Evolutionary conservation across 306 rosid species (phyloP), one percentile per base, ranked within the genome.

Genomic region (Cucurbita moschata): DNA sequence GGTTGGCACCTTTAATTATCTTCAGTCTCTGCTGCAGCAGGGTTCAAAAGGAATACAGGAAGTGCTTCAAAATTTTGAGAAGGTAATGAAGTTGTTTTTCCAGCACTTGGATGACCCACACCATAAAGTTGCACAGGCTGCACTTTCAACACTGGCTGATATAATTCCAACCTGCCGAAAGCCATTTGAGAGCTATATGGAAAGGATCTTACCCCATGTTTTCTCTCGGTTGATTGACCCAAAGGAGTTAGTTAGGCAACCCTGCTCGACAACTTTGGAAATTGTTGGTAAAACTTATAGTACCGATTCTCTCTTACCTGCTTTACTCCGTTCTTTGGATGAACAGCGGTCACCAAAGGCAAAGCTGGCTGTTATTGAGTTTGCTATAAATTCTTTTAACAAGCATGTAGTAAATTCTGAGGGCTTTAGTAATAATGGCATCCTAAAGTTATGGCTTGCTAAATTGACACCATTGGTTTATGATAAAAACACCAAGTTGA

Each of bases 261-360:
- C 97, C 35, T 89, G 97, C 75, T 88, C 96, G 18, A 82, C 82
- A 43, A 87, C 96, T 68, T 80, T 95, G 90, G 96, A 86, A 63
- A 87, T 89, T 61, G 96, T 91, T 66, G 75, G 93, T 80, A 95
- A 88, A 82, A 84, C 90, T n/a, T 95, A 95, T 81, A 83, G 92
- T 73, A 77, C 81, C 67, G 99, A 95, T 82, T 87, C 93, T 76
- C 99, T 95, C 50, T 82, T 95, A 74, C 99, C 97, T 10, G 97
- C 99, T 73, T 82, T 95, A 80, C 88, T 95, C 12, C 99, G 99
- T 35, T 91, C 99, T 57, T 83, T 95, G 3, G 99, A 95, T 84
- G 99, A 95, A 80, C 99, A 95, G 72, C 82, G 99, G 68, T 95
- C 99, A 49, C 99, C 99, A 44, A 95, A 95, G 86, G 99, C 99